Evolutionary conservation across 1,284 basidiomycete genomes (phyloP), one percentile per base, ranked within the genome.

Genomic region (Microstroma glucosiphilum): DNA sequence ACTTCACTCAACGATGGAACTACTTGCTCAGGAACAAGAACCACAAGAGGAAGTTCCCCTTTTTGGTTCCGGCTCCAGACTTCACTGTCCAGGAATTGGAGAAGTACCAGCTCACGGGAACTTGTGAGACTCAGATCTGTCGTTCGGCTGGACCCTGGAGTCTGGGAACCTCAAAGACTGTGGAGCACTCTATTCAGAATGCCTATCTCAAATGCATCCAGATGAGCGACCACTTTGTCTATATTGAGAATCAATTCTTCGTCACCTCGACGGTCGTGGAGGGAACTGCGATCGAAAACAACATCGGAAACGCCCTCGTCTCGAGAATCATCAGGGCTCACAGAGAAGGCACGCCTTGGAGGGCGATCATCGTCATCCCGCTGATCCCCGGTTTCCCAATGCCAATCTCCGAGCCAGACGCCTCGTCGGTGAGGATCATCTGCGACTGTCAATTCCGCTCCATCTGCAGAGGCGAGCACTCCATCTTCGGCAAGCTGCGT

Each of bases 41-140:
- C 71, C 96, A 98, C 80, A 86, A 88, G 17, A 85, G 89, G 60
- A 81, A 84, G 49, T 93, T 98, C 91, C 92, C 94, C 1, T 97
- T 96, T 83, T 82, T 98, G 48, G 81, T 97, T 25, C 94, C 96
- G 17, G 90, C 94, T 11, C 87, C 94, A 0, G 96, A 98, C 78
- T 97, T 93, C 79, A 90, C 85, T 68, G 85, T 88, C 3, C 84
- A 85, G 11, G 91, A 98, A 74, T 83, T 98, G 17, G 82, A 86
- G 26, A 84, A 87, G 56, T 84, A 90, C 81, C 89, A 91, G 30
- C 83, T 99, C 51, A 92, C 90, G 2, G 94, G 96, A 13, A 97
- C 94, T 0, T 96, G 93, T 77, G 96, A 99, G 80, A 84, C 96
- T 72, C 94, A 99, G 79, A 92, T 99, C 69, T 96, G 92, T 80